These are phyloP conservation scores for Puccinellia tenuiflora DNA, from an alignment of 176 grass and related monocot species.

Conservation along the genomic window DNA sequence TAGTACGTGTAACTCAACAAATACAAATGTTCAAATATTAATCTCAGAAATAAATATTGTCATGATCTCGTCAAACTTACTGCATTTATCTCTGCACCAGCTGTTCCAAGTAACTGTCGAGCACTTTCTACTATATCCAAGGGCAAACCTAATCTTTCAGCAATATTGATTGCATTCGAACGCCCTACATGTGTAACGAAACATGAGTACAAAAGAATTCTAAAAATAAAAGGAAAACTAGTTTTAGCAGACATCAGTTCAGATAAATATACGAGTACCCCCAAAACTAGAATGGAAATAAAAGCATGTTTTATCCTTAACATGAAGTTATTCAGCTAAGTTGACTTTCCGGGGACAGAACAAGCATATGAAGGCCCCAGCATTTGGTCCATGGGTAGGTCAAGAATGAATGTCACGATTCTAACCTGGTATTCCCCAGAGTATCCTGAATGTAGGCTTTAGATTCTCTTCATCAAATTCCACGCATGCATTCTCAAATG, in stretches of 20 bases:
- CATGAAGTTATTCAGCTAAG: conserved; percentile 14
- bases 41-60: background rate
- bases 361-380: background rate
- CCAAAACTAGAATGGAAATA: conserved; percentile 20
- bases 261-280: background rate
- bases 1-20: background rate
- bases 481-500: conserved; percentile 79
- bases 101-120: conserved; percentile 51
- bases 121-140: conserved; percentile 44
- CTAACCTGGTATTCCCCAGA: conserved; percentile 80
- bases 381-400: background rate
- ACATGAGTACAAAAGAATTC: conserved; percentile 9
- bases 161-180: conserved; percentile 80
- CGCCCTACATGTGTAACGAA: conserved; percentile 43
- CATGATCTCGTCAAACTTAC: conserved; percentile 25
- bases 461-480: conserved; percentile 79
- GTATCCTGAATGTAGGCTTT: conserved; percentile 81
- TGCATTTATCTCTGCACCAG: conserved; percentile 68
- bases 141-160: conserved; percentile 62
- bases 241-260: background rate
- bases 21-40: background rate
- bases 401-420: background rate
- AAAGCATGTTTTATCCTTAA: background rate
- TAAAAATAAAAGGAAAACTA: conserved; percentile 20
- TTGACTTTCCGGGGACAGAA: conserved; percentile 1